Conservation (phyloP, 495 filamentous ascomycete genomes). For the Tuber brumale region DNA sequence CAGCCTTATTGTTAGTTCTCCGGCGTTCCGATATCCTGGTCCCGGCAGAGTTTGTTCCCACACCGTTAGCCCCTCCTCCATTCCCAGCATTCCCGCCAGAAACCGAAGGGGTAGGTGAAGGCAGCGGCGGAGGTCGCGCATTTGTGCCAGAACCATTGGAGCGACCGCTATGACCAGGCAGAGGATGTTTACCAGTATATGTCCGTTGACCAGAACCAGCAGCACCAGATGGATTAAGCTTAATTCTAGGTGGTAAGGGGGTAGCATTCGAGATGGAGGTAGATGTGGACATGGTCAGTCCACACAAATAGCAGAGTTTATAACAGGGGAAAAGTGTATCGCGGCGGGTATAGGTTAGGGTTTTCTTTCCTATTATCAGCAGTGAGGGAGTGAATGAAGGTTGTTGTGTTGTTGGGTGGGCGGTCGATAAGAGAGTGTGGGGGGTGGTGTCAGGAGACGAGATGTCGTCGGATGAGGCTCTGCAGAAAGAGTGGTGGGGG, state of each 20-base stretch:
- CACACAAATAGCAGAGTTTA: conserved; percentile 2
- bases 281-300: conserved; percentile 35
- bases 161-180: conserved; percentile 27
- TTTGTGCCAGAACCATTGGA: conserved; percentile 35
- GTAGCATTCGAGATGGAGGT: conserved; percentile 35
- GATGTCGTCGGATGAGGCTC: conserved; percentile 78
- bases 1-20: conserved; percentile 28
- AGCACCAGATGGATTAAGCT: conserved; percentile 17
- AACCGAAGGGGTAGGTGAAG: conserved; percentile 28
- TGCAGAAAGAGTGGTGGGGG: conserved; percentile 68
- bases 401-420: conserved; percentile 77
- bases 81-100: conserved; percentile 18
- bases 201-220: conserved; percentile 26
- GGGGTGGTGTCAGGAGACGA: conserved; percentile 47
- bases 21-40: conserved; percentile 32
- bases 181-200: conserved; percentile 32
- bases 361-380: conserved; percentile 11
- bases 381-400: conserved; percentile 51
- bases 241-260: conserved; percentile 25
- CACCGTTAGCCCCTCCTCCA: conserved; percentile 20
- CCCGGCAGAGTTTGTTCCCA: conserved; percentile 29
- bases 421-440: conserved; percentile 89
- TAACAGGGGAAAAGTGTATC: background rate
- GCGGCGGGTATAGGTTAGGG: background rate
- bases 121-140: conserved; percentile 32